phyloP scores from a whole-genome alignment of 495 filamentous ascomycete genomes.

The Neurospora terricola region DNA sequence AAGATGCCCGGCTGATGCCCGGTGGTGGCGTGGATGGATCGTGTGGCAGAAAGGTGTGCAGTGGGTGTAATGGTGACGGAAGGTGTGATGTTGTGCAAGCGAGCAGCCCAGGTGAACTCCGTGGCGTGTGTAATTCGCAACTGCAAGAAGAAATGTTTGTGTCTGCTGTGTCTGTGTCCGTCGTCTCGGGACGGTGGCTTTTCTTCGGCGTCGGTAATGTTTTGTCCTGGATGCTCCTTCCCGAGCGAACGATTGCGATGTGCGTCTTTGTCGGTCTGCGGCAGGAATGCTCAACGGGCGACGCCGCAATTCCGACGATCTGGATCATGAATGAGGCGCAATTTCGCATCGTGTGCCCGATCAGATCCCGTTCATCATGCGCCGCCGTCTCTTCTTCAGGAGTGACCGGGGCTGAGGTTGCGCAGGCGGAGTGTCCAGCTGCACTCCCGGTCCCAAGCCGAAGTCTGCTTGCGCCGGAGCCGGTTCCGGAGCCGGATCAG shows the following conservation, averaged over 20 bases:
- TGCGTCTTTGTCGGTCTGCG: not conserved
- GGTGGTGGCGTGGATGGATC: not conserved
- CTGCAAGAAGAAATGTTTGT: not conserved
- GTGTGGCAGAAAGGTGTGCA: not conserved
- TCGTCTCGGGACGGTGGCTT: not conserved
- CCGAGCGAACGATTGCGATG: not conserved
- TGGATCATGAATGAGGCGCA: not conserved
- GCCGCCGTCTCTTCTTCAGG: not conserved
- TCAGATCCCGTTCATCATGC: not conserved
- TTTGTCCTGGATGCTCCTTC: not conserved
- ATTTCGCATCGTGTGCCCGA: not conserved
- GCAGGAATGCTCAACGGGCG: not conserved
- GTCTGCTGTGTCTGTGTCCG: not conserved
- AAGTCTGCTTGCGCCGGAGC: not conserved
- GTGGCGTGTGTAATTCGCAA: not conserved
- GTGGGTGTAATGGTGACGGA: not conserved
- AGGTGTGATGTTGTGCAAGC: not conserved
- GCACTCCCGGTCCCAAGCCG: not conserved
- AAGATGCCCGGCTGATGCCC: not conserved
- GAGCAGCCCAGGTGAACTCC: not conserved
- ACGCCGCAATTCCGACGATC: not conserved
- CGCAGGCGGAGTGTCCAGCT: not conserved
- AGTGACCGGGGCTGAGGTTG: not conserved
- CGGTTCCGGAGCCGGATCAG: not conserved
- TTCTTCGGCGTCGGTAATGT: not conserved